Conservation (phyloP, 305 asterid species). For the Nicotiana rustica region DNA sequence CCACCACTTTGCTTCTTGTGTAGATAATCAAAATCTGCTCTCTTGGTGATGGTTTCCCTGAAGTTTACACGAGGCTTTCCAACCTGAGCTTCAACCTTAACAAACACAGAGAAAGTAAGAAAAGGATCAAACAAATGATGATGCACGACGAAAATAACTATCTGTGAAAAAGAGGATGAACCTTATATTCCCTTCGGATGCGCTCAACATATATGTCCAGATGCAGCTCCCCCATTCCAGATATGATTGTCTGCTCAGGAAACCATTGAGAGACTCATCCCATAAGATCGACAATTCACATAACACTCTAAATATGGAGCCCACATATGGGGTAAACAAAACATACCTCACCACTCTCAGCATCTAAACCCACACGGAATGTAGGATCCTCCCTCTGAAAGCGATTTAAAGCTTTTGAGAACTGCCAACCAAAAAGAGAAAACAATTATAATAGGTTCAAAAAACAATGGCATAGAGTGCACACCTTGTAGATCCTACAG, state of each 20-base stretch:
- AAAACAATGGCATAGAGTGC: neutral
- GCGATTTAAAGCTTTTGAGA: slow-evolving; percentile 98
- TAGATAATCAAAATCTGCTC: slow-evolving; percentile 90
- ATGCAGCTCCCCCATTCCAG: slow-evolving; percentile 99
- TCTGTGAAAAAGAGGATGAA: slow-evolving; percentile 38
- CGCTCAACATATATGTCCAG: slow-evolving; percentile 98
- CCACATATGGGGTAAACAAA: slow-evolving; percentile 33
- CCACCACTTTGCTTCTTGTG: slow-evolving; percentile 99
- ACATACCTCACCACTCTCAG: slow-evolving; percentile 93
- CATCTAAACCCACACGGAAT: slow-evolving; percentile 94
- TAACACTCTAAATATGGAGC: slow-evolving; percentile 26
- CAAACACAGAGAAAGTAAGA: slow-evolving; percentile 34
- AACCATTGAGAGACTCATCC: slow-evolving; percentile 38
- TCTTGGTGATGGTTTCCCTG: slow-evolving; percentile 95
- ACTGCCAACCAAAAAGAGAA: slow-evolving; percentile 57
- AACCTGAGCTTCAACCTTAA: slow-evolving; percentile 90
- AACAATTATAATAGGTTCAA: neutral
- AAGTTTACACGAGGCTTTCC: slow-evolving; percentile 98
- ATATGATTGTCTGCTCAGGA: slow-evolving; percentile 89
- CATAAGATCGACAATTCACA: slow-evolving; percentile 8
- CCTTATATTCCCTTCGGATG: slow-evolving; percentile 97
- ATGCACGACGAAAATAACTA: neutral
- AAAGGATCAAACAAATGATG: neutral
- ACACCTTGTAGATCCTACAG: neutral
- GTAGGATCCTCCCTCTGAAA: slow-evolving; percentile 99